Evolutionary conservation across 1,139 yeast genomes (phyloP), one percentile per base, ranked within the genome.

Genomic region (Starmera stellimalicola): DNA sequence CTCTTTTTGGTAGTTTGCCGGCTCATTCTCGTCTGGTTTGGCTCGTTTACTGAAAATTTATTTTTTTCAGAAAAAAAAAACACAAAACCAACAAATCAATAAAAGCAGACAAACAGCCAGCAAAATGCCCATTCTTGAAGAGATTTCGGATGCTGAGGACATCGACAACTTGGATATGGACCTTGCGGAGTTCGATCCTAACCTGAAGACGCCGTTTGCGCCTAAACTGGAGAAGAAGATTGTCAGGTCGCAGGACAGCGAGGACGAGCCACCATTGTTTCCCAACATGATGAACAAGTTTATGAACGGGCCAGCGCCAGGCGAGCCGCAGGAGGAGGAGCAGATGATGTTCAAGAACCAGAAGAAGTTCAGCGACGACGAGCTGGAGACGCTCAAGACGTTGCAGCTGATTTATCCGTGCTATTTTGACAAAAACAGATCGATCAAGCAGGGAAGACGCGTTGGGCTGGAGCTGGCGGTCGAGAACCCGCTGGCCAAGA

Each of bases 111-210:
- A n/a, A 22, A 22, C 11, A 22, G 7, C 25, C 8, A 22, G 28
- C n/a, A 63, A 58, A 36, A 78, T 77, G 77, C 94, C 94, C 16
- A 69, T 68, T 32, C 61, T 87, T 39, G 96, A 87, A 58, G 95
- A 85, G 52, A 76, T 87, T 45, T 77, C 75, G 43, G 94, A 84
- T 56, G 65, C 58, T 36, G 91, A 83, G 40, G 94, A 84, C 50
- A 79, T 88, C 60, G 96, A 87, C 54, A 77, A 84, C 60, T 67
- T 85, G 76, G 95, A 87, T 48, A 80, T 84, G 82, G 95, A 87
- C 58, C 68, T 88, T 27, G 93, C 94, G 8, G 88, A 87, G 62
- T 80, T 85, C 44, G 96, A 87, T 57, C 88, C 95, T 14, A 59
- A 63, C 30, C 60, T 79, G 40, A 68, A 57, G 30, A 78, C 88